Evolutionary conservation across 148 eudicot genomes (phyloP).

Genomic region (Heliosperma pusillum): DNA sequence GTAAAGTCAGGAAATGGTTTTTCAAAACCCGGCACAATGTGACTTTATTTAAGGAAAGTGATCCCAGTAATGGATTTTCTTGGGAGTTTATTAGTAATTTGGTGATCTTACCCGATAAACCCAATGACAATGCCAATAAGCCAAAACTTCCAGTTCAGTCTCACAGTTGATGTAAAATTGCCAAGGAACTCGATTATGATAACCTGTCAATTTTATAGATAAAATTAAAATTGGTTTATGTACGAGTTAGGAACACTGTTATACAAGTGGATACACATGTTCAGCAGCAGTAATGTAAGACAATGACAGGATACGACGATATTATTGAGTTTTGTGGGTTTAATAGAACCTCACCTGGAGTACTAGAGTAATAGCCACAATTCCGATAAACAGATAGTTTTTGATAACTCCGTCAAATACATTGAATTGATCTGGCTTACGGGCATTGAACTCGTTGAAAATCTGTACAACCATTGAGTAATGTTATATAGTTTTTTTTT

Average conservation of each 20-base stretch:
- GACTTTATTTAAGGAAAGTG: no score
- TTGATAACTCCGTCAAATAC: slow-evolving; percentile 70
- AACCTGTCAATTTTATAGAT: slow-evolving; percentile 38
- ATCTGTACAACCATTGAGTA: slow-evolving; percentile 36
- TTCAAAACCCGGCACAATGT: no score
- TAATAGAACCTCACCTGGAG: slow-evolving; percentile 52
- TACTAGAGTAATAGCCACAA: slow-evolving; percentile 56
- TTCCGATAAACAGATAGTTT: slow-evolving; percentile 72
- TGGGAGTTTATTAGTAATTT: background rate
- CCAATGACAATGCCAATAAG: slow-evolving; percentile 69
- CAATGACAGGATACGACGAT: no score
- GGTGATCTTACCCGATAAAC: slow-evolving; percentile 51
- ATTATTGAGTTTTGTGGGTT: no score
- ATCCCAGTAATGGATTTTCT: background rate
- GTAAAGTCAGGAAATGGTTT: no score
- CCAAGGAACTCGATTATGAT: slow-evolving; percentile 79
- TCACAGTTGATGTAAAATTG: slow-evolving; percentile 67
- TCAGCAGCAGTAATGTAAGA: background rate
- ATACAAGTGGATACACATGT: background rate
- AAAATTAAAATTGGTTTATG: background rate
- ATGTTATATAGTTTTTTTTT: background rate
- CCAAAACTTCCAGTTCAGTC: slow-evolving; percentile 83
- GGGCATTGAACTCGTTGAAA: slow-evolving; percentile 92
- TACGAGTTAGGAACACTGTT: background rate
- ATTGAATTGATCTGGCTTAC: slow-evolving; percentile 86